Percentiles rank a stretch among this genome's conserved stretches.
These are phyloP conservation scores for Plantago coronopus DNA, from an alignment of 305 asterid genomes.

Conservation along the genomic window DNA sequence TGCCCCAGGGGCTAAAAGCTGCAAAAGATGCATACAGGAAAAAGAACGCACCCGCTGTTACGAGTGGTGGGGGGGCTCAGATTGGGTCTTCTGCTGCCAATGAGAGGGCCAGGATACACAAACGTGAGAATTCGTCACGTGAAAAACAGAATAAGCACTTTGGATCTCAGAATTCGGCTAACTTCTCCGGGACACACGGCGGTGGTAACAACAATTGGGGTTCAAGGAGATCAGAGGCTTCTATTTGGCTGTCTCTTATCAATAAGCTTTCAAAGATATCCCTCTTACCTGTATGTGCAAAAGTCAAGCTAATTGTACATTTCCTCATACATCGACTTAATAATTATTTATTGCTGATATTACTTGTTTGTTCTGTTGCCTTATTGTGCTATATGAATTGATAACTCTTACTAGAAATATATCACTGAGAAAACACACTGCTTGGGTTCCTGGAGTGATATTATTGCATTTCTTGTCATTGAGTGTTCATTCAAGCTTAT, in stretches of 20 bases:
- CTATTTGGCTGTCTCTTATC: constrained; percentile 77
- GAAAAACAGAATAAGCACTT: constrained; percentile 71
- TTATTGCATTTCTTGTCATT: not conserved
- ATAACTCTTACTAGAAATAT: not conserved
- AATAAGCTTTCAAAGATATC: constrained; percentile 76
- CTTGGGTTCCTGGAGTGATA: constrained; percentile 15
- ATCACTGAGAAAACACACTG: not conserved
- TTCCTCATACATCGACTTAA: constrained; percentile 15
- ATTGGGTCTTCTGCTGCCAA: constrained; percentile 50
- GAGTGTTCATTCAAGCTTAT: not conserved
- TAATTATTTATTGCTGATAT: constrained; percentile 10
- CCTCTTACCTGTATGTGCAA: constrained; percentile 74
- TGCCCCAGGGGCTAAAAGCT: constrained; percentile 81
- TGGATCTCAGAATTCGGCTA: constrained; percentile 50
- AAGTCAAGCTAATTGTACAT: constrained; percentile 16
- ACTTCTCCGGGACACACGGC: constrained; percentile 48
- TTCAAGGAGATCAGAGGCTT: constrained; percentile 79
- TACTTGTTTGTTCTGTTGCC: constrained; percentile 9
- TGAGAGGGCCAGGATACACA: constrained; percentile 58
- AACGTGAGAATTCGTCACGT: constrained; percentile 51
- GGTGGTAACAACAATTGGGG: constrained; percentile 50
- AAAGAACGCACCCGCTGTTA: constrained; percentile 41
- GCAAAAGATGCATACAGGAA: constrained; percentile 72
- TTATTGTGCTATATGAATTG: constrained; percentile 13
- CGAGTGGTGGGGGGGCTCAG: constrained; percentile 46